phyloP scores from a whole-genome alignment of 345 rosid genomes.

The Populus davidiana region DNA sequence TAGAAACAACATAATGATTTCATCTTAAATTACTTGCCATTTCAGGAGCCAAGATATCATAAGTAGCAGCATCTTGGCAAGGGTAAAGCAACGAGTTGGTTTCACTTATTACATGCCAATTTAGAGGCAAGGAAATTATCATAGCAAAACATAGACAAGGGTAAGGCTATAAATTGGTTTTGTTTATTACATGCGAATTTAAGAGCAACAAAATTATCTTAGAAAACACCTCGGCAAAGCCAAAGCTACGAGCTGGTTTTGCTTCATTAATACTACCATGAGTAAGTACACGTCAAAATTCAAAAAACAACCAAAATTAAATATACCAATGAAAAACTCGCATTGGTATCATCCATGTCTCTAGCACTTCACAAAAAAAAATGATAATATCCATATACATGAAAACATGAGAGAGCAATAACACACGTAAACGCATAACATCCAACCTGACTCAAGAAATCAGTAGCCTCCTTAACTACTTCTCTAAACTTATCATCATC shows the following conservation, averaged over 20 bases:
- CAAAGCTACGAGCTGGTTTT: neutral
- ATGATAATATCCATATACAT: neutral
- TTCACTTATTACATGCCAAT: neutral
- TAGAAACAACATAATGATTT: neutral
- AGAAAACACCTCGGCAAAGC: neutral
- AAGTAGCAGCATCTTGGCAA: neutral
- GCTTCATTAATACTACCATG: neutral
- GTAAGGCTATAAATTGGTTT: neutral
- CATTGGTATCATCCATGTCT: neutral
- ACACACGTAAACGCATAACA: neutral
- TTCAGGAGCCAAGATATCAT: neutral
- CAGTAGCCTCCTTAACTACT: constrained; percentile 71
- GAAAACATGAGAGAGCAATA: neutral
- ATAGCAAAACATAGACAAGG: neutral
- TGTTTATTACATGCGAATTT: neutral
- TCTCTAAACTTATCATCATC: constrained; percentile 95
- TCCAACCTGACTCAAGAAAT: constrained; percentile 85
- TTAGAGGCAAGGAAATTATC: neutral
- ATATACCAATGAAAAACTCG: neutral
- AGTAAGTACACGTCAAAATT: neutral
- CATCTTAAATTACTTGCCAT: neutral
- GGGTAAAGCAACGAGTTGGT: neutral
- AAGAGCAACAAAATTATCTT: neutral
- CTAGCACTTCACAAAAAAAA: neutral
- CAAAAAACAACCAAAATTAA: neutral